Conservation (phyloP, 2,329 filamentous ascomycete genomes). For the Ophiostoma triangulosporum region DNA sequence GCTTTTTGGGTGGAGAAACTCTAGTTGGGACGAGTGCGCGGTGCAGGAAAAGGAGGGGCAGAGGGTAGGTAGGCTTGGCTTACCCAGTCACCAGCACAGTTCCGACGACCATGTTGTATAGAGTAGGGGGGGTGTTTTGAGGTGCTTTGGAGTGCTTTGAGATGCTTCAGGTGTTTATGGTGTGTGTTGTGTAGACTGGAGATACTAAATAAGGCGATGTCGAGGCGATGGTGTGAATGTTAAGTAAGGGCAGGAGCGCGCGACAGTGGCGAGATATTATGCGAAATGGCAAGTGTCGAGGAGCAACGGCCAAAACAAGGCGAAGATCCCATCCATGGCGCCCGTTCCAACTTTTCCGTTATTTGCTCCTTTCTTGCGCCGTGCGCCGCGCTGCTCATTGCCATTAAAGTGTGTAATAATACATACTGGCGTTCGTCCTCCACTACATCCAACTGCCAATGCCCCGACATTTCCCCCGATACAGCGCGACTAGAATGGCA, state of each 20-base stretch:
- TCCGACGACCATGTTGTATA: slow-evolving; percentile 56
- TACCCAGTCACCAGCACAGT: slow-evolving; percentile 90
- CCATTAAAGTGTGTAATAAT: not conserved
- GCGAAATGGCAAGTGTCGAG: not conserved
- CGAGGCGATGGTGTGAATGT: not conserved
- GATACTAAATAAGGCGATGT: not conserved
- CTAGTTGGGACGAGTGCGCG: slow-evolving; percentile 12
- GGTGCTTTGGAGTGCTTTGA: too few species aligned
- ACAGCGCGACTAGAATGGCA: not conserved
- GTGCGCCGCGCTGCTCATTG: not conserved
- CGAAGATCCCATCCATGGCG: slow-evolving; percentile 4
- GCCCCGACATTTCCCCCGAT: too few species aligned
- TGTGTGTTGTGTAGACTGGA: not conserved
- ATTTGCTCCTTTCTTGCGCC: not conserved
- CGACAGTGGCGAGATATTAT: not conserved
- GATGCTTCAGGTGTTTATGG: too few species aligned
- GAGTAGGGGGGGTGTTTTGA: not conserved
- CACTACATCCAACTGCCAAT: too few species aligned
- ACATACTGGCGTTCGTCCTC: too few species aligned
- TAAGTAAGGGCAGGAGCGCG: not conserved
- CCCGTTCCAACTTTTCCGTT: not conserved
- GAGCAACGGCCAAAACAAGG: slow-evolving; percentile 1
- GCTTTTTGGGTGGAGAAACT: slow-evolving; percentile 2
- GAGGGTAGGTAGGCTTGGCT: slow-evolving; percentile 21
- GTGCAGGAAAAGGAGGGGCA: not conserved